Percentiles rank a stretch among this genome's conserved stretches.
Conservation (phyloP, 2,329 filamentous ascomycete species). For the Spiromastix sp. region DNA sequence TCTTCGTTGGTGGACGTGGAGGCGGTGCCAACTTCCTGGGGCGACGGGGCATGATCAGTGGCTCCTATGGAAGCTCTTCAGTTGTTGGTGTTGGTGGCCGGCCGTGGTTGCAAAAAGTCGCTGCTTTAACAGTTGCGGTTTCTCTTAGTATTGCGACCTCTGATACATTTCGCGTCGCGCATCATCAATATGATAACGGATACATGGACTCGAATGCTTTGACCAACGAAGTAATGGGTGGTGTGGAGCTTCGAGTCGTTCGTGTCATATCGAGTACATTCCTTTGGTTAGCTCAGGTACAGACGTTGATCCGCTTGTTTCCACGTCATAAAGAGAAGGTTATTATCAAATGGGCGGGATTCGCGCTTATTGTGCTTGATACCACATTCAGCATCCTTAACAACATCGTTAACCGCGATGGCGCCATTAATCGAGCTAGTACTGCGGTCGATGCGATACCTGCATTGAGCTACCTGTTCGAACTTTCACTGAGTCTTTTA, state of each 20-base stretch:
- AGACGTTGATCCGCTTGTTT: slow-evolving; percentile 90
- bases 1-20: slow-evolving; percentile 65
- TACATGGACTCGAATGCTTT: slow-evolving; percentile 69
- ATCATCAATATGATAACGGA: slow-evolving; percentile 67
- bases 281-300: slow-evolving; percentile 92
- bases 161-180: slow-evolving; percentile 78
- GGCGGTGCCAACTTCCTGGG: slow-evolving; percentile 64
- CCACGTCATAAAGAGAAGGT: slow-evolving; percentile 95
- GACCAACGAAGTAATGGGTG: slow-evolving; percentile 69
- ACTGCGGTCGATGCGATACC: slow-evolving; percentile 84
- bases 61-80: slow-evolving; percentile 56
- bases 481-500: slow-evolving; percentile 72
- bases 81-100: slow-evolving; percentile 80
- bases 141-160: slow-evolving; percentile 89
- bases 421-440: slow-evolving; percentile 45
- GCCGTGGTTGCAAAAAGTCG: slow-evolving; percentile 80
- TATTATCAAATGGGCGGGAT: slow-evolving; percentile 97
- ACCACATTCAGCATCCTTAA: slow-evolving; percentile 86
- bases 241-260: slow-evolving; percentile 78
- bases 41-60: slow-evolving; percentile 73
- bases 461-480: slow-evolving; percentile 82
- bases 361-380: slow-evolving; percentile 83
- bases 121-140: slow-evolving; percentile 55
- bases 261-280: slow-evolving; percentile 93
- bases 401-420: slow-evolving; percentile 56